Conservation (phyloP, 1,284 basidiomycete species). For the Pulveroboletus sp. region DNA sequence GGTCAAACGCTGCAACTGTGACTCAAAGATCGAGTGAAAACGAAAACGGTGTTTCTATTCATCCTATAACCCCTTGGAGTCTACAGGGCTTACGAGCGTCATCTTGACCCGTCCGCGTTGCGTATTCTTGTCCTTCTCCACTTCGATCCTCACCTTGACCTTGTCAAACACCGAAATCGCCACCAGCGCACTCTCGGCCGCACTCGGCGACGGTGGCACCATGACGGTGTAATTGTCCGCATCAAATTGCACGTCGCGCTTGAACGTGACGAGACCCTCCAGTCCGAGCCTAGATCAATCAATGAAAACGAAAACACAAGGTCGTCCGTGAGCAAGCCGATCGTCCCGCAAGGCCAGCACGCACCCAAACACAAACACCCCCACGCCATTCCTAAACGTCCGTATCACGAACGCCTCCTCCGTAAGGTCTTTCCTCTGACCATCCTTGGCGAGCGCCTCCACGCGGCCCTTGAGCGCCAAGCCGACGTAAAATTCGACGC, state of each 20-base stretch:
- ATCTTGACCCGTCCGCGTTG: conserved; percentile 92
- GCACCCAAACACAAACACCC: conserved; percentile 93
- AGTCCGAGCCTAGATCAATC: conserved; percentile 72
- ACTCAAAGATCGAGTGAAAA: not conserved
- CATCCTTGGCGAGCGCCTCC: conserved; percentile 41
- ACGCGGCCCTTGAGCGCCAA: conserved; percentile 81
- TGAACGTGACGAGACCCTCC: conserved; percentile 93
- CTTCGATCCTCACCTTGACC: conserved; percentile 85
- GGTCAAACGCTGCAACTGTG: too few species aligned
- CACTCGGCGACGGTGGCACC: conserved; percentile 49
- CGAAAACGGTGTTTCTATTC: too few species aligned
- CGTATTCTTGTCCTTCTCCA: conserved; percentile 95
- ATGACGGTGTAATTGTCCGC: conserved; percentile 88
- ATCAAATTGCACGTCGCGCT: conserved; percentile 86
- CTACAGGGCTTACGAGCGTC: conserved; percentile 74
- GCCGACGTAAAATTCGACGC: conserved; percentile 97
- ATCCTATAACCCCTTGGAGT: conserved; percentile 53
- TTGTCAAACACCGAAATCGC: conserved; percentile 90
- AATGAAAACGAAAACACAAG: too few species aligned
- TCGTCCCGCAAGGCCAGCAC: conserved; percentile 33
- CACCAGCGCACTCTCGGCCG: conserved; percentile 37
- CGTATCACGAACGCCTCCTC: conserved; percentile 97
- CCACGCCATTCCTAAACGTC: conserved; percentile 92
- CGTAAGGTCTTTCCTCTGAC: conserved; percentile 31
- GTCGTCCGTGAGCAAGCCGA: not conserved